Percentiles rank a stretch among this genome's conserved stretches.
Evolutionary conservation across 73 alveolate species (phyloP).

Genomic region (Halteria grandinella): DNA sequence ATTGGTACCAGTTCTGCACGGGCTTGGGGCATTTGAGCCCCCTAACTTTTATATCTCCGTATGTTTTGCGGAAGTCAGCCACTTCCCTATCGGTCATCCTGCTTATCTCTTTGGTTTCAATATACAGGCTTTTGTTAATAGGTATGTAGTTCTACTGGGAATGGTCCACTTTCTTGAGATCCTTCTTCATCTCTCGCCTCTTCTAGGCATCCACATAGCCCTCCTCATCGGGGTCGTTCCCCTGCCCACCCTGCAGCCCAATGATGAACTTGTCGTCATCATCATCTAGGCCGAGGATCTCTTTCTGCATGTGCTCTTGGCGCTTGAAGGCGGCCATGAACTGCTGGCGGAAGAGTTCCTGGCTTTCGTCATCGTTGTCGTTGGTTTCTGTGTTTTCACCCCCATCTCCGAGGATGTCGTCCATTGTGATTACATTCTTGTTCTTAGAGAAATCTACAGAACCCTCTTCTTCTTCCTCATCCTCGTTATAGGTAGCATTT

Average conservation of each 20-base stretch:
- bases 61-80: slow-evolving; percentile 79
- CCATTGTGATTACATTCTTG: slow-evolving; percentile 27
- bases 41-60: slow-evolving; percentile 94
- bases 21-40: slow-evolving; percentile 97
- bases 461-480: slow-evolving; percentile 59
- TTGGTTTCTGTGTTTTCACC: slow-evolving; percentile 4
- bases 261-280: slow-evolving; percentile 46
- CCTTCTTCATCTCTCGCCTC: slow-evolving; percentile 69
- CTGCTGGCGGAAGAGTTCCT: slow-evolving; percentile 50
- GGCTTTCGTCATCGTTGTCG: slow-evolving; percentile 13
- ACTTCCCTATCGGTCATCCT: slow-evolving; percentile 90
- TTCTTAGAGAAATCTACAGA: slow-evolving; percentile 44
- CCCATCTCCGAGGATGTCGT: slow-evolving; percentile 59
- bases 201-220: slow-evolving; percentile 7
- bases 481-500: slow-evolving; percentile 56
- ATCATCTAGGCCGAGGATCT: slow-evolving; percentile 29
- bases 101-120: slow-evolving; percentile 92
- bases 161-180: slow-evolving; percentile 82
- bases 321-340: slow-evolving; percentile 45
- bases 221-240: slow-evolving; percentile 53
- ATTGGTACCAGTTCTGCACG: slow-evolving; percentile 89
- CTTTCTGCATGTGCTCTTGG: slow-evolving; percentile 20
- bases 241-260: slow-evolving; percentile 56
- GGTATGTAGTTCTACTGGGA: slow-evolving; percentile 82
- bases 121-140: slow-evolving; percentile 90